A percentile compares a stretch with the other conserved stretches of the same genome.
Evolutionary conservation across 1,284 basidiomycete genomes (phyloP).

Genomic region (Cryptococcus neoformans): DNA sequence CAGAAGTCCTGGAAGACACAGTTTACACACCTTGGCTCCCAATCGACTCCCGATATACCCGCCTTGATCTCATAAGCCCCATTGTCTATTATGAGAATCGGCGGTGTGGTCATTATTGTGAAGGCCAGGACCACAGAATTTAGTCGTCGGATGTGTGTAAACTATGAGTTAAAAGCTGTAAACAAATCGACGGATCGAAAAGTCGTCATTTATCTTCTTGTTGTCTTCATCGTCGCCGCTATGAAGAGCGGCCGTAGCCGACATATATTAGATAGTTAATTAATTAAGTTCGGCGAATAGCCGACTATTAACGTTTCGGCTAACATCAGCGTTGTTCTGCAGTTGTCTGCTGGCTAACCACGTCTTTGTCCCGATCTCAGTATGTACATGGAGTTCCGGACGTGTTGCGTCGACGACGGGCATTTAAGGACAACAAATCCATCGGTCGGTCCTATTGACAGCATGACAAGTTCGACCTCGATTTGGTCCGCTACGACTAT

Average conservation of each 20-base stretch:
- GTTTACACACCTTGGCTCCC: slow-evolving; percentile 37
- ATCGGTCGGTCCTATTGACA: too few species aligned
- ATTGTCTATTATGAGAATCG: slow-evolving; percentile 74
- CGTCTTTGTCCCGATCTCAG: too few species aligned
- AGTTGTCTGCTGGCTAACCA: too few species aligned
- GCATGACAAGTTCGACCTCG: too few species aligned
- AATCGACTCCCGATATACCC: slow-evolving; percentile 53
- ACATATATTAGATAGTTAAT: too few species aligned
- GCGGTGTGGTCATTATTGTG: slow-evolving; percentile 31
- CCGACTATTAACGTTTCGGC: too few species aligned
- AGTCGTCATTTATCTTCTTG: too few species aligned
- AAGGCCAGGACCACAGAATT: not conserved
- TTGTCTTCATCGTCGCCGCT: not conserved
- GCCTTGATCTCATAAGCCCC: slow-evolving; percentile 77
- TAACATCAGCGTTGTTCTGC: too few species aligned
- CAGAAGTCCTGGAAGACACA: not conserved
- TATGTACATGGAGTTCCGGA: too few species aligned
- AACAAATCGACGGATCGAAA: not conserved
- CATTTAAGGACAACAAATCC: too few species aligned
- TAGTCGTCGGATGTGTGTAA: not conserved
- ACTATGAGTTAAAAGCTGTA: not conserved
- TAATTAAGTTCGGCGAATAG: not conserved
- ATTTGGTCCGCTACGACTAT: too few species aligned
- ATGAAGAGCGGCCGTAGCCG: not conserved
- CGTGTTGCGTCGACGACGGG: too few species aligned